Percentiles rank a stretch among this genome's conserved stretches.
Conservation (phyloP, 2,329 filamentous ascomycete species). For the Trichoderma breve region DNA sequence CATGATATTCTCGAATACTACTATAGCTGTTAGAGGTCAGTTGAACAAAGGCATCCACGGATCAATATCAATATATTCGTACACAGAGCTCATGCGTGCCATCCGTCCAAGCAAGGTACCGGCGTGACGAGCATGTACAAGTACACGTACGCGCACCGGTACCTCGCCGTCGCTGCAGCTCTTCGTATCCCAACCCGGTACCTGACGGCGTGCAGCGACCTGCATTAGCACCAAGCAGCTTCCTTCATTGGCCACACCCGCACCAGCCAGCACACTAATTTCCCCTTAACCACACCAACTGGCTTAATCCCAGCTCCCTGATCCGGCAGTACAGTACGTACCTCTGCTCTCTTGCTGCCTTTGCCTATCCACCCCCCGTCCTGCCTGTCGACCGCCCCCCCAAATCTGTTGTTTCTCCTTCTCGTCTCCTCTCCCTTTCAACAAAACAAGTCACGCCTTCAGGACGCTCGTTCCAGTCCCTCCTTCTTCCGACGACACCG, state of each 20-base stretch:
- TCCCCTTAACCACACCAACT: conserved; percentile 21
- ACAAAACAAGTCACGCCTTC: conserved; percentile 42
- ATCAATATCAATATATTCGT: neutral
- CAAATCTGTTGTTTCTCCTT: conserved; percentile 17
- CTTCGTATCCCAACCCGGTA: conserved; percentile 2
- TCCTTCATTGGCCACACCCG: neutral
- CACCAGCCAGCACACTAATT: conserved; percentile 21
- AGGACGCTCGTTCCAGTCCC: conserved; percentile 42
- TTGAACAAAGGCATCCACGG: neutral
- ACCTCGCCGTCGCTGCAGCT: neutral
- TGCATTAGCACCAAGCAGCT: conserved; percentile 4
- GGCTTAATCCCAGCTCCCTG: conserved; percentile 19
- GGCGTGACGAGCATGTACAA: neutral
- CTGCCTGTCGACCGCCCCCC: conserved; percentile 10
- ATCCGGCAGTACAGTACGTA: conserved; percentile 16
- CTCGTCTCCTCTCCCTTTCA: conserved; percentile 35
- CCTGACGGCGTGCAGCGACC: conserved; percentile 11
- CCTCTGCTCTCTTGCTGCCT: neutral
- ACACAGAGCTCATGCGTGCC: neutral
- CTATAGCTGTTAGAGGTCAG: neutral
- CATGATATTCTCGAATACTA: neutral
- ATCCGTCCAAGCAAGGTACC: neutral
- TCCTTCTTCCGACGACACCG: conserved; percentile 31
- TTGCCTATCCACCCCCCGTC: conserved; percentile 1
- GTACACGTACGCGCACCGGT: neutral